Conservation (phyloP, 495 filamentous ascomycete genomes). For the Saxophila tyrrhenica region DNA sequence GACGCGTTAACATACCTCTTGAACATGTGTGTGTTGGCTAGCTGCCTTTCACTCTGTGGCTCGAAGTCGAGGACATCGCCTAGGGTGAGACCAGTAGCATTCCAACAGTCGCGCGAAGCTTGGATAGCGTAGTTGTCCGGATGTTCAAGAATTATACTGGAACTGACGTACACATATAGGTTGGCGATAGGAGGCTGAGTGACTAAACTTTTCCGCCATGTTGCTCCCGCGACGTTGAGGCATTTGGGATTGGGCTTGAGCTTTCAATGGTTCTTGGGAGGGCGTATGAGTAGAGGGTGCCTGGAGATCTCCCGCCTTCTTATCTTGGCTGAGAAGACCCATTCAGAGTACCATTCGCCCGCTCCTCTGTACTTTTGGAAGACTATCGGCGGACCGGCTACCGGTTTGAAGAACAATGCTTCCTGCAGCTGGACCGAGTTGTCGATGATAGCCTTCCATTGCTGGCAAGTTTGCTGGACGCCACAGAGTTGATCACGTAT, state of each 20-base stretch:
- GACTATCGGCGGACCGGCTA: neutral
- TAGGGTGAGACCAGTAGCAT: too few species aligned
- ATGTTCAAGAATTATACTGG: neutral
- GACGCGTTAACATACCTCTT: too few species aligned
- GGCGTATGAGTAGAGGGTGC: neutral
- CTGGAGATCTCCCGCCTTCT: too few species aligned
- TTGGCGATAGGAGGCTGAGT: neutral
- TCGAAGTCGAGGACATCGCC: too few species aligned
- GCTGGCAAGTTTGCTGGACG: neutral
- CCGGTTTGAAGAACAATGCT: neutral
- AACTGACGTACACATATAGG: neutral
- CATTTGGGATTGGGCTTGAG: neutral
- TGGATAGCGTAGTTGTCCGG: neutral
- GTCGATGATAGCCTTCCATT: neutral
- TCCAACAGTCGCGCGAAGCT: neutral
- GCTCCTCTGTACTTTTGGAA: neutral
- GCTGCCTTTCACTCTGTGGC: too few species aligned
- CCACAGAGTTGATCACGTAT: neutral
- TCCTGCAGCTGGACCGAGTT: neutral
- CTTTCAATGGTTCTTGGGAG: neutral
- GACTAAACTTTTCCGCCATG: neutral
- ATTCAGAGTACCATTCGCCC: neutral
- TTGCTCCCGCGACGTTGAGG: neutral
- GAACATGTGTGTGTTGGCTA: too few species aligned
- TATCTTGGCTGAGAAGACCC: too few species aligned